Base-by-base conservation (phyloP, 1,284 basidiomycete genomes). In the Ceratobasidium sp. region DNA sequence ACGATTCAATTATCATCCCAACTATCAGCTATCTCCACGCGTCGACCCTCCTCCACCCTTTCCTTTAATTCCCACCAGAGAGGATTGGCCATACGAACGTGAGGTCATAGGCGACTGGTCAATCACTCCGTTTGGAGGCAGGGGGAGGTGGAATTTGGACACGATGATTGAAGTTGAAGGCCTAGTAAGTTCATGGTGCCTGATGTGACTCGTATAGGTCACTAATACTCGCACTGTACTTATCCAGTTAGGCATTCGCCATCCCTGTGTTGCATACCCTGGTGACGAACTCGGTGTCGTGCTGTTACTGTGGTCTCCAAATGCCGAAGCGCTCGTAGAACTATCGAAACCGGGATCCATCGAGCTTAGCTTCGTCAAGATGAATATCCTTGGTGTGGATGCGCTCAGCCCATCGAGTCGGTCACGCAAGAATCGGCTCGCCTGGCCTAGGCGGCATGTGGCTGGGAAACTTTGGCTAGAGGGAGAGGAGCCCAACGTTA, bases 1-100 rank as follows among this genome's bases (percentile, higher is more conserved):
- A 32, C 63, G 46, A 13, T 69, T 73, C 63, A 38, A 49, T 18
- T 73, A 73, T 58, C 67, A 69, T 44, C 72, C 72, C 8, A 67
- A 58, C 16, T 30, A 47, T 26, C 35, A 63, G 21, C 14, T 66
- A 1, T n/a, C 50, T 57, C 52, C 64, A 23, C 52, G 43, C 8
- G 52, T 35, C 11, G 32, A 44, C 13, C 55, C 52, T 4, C 66
- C 38, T 9, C 41, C 28, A 41, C 67, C 67, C 8, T 70, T 70
- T 13, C 67, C 67, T 1, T 43, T 70, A 4, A 58, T 70, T 21
- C 67, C 67, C 32, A 70, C 67, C 35, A 38, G 67, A 14, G 67
- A 70, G 14, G 67, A 70, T 32, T 70, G 67, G 67, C 67, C 67
- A 23, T 70, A 58, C 38, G 67, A 70, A 32, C 47, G 67, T 14